Conservation (phyloP, 2,329 filamentous ascomycete species). For the Pyrenophora tritici-repentis region DNA sequence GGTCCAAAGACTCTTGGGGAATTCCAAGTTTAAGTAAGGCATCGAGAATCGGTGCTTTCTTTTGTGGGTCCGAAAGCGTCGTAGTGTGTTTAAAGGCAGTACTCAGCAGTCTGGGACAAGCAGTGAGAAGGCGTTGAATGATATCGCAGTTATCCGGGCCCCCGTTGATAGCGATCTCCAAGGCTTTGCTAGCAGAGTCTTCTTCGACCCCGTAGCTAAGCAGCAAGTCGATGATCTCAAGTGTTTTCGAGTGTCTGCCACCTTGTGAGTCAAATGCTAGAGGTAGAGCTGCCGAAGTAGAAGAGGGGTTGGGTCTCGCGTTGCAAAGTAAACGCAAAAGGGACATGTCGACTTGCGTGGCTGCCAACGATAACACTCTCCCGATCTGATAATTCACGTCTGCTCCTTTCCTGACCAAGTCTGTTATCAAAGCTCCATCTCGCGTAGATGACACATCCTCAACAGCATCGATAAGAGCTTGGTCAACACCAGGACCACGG, state of each 20-base stretch:
- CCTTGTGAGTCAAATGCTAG: constrained; percentile 34
- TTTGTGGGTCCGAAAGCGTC: constrained; percentile 24
- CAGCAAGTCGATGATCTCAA: constrained; percentile 36
- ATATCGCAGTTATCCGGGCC: constrained; percentile 41
- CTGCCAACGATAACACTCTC: constrained; percentile 33
- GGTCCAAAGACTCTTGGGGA: constrained; percentile 36
- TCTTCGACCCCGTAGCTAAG: constrained; percentile 32
- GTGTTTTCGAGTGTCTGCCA: constrained; percentile 26
- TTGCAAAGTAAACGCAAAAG: constrained; percentile 35
- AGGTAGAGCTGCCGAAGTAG: constrained; percentile 35
- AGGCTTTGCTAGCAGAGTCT: constrained; percentile 23
- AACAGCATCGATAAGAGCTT: constrained; percentile 36
- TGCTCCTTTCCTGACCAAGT: constrained; percentile 32
- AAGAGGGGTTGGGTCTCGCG: constrained; percentile 21
- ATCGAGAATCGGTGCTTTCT: constrained; percentile 35
- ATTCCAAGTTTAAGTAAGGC: constrained; percentile 34
- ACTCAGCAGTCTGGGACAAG: constrained; percentile 28
- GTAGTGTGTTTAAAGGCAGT: constrained; percentile 36
- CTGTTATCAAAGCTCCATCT: constrained; percentile 33
- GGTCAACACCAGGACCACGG: constrained; percentile 34
- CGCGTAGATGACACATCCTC: constrained; percentile 31
- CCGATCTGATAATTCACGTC: constrained; percentile 32
- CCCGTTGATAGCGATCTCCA: constrained; percentile 36
- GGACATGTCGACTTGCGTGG: constrained; percentile 33
- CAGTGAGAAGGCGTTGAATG: constrained; percentile 33